Base-by-base conservation (phyloP, 768 basidiomycete genomes). In the Mycena maculata region DNA sequence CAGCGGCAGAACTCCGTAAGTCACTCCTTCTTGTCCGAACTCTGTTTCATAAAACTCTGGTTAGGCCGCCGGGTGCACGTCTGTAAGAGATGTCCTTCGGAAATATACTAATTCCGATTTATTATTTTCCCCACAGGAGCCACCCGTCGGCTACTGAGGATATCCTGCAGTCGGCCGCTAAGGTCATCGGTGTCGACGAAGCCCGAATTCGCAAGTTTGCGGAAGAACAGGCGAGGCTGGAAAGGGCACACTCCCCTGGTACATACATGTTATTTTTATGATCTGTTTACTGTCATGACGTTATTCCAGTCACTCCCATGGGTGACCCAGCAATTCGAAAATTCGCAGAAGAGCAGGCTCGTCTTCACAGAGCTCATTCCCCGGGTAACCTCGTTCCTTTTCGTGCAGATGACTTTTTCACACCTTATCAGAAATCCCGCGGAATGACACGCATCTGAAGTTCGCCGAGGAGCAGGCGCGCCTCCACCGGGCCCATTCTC, bases 311-410 rank as follows among this genome's bases (percentile, higher is more conserved):
- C n/a, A 57, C 57, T 12, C 65, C 60, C 9, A 48, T 54, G 15
- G 48, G 28, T 15, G 69, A 67, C 50, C 33, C 16, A 11, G 60
- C 59, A 2, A 63, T 48, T 28, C 57, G 62, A 2, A 71, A 67
- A 44, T 71, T 71, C 42, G 62, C 65, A n/a, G 69, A 71, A 45
- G 69, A 70, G 27, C 69, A 70, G 61, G 69, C 69, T 3, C 69
- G 69, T 8, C 60, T 63, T 8, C 60, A 67, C n/a, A 48, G 69
- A 42, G 61, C 65, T 5, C 69, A 63, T 52, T 70, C 69, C 15
- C 69, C 69, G 30, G 69, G 69, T 60, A 27, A 28, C n/a, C 28
- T 4, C 30, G 30, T 2, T 23, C 36, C n/a, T 20, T 20, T 33
- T 22, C 11, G 20, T 30, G 27, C 16, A 10, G 18, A 16, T 44